Percentiles rank a stretch among this genome's conserved stretches.
Conservation (phyloP, 768 basidiomycete species). For the Pleurotus salmoneostramineus region DNA sequence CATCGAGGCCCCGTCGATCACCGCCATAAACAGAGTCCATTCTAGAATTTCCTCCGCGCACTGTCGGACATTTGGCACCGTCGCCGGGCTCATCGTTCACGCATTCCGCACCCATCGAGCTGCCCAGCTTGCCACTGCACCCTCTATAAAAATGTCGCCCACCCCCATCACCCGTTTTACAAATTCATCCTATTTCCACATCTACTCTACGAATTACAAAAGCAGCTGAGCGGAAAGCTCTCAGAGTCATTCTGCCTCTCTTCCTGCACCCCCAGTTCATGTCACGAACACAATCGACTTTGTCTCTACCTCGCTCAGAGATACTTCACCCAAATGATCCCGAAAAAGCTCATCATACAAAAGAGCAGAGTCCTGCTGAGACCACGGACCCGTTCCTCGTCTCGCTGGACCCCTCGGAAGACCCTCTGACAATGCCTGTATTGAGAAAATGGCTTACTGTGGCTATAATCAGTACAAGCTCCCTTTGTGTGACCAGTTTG, state of each 20-base stretch:
- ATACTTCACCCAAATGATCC: background rate
- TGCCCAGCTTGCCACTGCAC: too few relatives aligned
- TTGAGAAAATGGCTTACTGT: conserved; percentile 5
- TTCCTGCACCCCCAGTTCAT: background rate
- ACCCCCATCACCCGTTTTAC: too few relatives aligned
- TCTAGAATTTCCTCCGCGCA: too few relatives aligned
- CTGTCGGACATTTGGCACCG: too few relatives aligned
- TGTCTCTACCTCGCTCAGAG: background rate
- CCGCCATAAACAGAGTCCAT: too few relatives aligned
- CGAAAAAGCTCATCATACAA: background rate
- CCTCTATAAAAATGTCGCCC: too few relatives aligned
- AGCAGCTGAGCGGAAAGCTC: background rate
- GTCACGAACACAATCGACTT: background rate
- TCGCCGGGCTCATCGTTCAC: too few relatives aligned
- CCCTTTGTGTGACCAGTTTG: background rate
- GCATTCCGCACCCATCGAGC: too few relatives aligned
- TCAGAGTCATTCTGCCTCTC: background rate
- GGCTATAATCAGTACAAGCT: conserved; percentile 1
- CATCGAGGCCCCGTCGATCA: too few relatives aligned
- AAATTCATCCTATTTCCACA: too few relatives aligned
- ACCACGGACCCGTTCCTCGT: background rate
- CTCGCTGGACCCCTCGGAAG: background rate
- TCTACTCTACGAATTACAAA: background rate
- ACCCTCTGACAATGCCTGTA: background rate
- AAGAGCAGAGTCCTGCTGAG: background rate